phyloP scores from a whole-genome alignment of 768 basidiomycete genomes.

The Neoboletus subvelutipes region DNA sequence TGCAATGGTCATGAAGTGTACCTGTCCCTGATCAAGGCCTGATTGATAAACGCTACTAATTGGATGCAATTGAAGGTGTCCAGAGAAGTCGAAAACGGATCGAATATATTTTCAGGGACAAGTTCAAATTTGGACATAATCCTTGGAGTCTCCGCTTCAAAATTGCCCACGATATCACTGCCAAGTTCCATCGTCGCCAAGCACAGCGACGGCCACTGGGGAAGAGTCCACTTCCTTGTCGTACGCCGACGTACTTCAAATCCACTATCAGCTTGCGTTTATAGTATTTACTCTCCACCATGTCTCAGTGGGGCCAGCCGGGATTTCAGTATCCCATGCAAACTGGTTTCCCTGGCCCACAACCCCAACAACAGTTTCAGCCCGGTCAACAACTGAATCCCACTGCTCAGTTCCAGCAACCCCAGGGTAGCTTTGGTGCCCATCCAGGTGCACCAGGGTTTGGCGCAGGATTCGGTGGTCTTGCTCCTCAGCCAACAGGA shows the following conservation, averaged over 20 bases:
- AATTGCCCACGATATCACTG: constrained; percentile 1
- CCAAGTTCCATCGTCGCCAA: background rate
- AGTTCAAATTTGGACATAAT: constrained; percentile 9
- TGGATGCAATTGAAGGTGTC: no score
- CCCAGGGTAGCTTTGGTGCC: constrained; percentile 35
- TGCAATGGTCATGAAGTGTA: no score
- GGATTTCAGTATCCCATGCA: constrained; percentile 75
- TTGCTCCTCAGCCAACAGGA: constrained; percentile 65
- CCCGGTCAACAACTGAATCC: constrained; percentile 34
- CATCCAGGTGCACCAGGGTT: constrained; percentile 28
- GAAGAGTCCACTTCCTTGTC: background rate
- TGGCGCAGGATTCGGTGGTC: constrained; percentile 36
- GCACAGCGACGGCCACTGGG: background rate
- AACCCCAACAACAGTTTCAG: constrained; percentile 48
- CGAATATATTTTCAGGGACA: background rate
- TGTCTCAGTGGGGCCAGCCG: constrained; percentile 79
- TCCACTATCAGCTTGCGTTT: background rate
- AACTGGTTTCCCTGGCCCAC: constrained; percentile 56
- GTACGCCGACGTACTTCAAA: background rate
- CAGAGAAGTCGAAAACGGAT: no score
- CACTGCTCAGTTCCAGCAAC: constrained; percentile 41
- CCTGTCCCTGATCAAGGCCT: no score
- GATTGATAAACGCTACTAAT: no score
- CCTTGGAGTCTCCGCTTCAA: constrained; percentile 20
- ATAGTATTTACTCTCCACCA: constrained; percentile 30